phyloP scores from a whole-genome alignment of 2,329 filamentous ascomycete species.

The Paraphoma chrysanthemicola region DNA sequence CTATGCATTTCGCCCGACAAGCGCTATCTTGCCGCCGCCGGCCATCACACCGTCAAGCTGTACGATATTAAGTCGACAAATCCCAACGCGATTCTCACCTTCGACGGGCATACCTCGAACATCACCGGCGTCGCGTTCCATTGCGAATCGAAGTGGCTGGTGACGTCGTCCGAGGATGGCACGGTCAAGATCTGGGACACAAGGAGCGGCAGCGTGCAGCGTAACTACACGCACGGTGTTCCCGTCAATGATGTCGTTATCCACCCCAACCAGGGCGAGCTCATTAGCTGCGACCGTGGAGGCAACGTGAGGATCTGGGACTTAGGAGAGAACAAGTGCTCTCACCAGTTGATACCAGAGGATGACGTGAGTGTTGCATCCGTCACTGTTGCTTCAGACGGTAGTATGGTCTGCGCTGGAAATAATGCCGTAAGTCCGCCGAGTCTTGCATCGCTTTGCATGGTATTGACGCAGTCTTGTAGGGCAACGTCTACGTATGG shows the following conservation, averaged over 20 bases:
- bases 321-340: slow-evolving; percentile 94
- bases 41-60: slow-evolving; percentile 88
- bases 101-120: slow-evolving; percentile 95
- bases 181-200: slow-evolving; percentile 99
- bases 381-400: slow-evolving; percentile 94
- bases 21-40: slow-evolving; percentile 84
- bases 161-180: slow-evolving; percentile 94
- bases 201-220: slow-evolving; percentile 81
- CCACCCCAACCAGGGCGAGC: slow-evolving; percentile 96
- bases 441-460: not conserved
- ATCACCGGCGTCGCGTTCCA: slow-evolving; percentile 97
- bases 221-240: slow-evolving; percentile 88
- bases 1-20: slow-evolving; percentile 99
- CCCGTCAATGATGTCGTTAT: slow-evolving; percentile 99
- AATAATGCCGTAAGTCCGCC: slow-evolving; percentile 77
- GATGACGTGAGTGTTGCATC: slow-evolving; percentile 93
- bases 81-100: slow-evolving; percentile 88
- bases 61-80: slow-evolving; percentile 99
- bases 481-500: slow-evolving; percentile 99
- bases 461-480: slow-evolving; percentile 1
- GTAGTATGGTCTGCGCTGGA: slow-evolving; percentile 88
- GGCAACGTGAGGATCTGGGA: slow-evolving; percentile 97
- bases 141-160: slow-evolving; percentile 99
- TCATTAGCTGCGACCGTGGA: slow-evolving; percentile 92
- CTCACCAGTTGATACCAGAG: slow-evolving; percentile 93